Base-by-base conservation (phyloP, 768 basidiomycete species). In the Kwoniella newhampshirensis region DNA sequence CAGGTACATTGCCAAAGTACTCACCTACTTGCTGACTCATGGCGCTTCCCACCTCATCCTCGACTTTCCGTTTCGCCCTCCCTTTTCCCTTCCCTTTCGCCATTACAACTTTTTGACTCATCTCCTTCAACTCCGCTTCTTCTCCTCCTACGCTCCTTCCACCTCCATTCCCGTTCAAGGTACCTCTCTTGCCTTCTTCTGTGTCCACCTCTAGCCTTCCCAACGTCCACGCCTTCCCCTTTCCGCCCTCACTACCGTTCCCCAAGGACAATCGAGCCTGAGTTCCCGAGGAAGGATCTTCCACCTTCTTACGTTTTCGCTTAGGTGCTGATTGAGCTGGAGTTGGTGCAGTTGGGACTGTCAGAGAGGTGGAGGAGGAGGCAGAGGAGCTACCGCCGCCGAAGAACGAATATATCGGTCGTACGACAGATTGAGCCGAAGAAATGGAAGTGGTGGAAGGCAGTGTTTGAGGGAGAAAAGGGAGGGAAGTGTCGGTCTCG, bases 111-210 rank as follows among this genome's bases (percentile, higher is more conserved):
- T 51, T 41, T 56, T 54, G 53, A 11, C n/a, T 50, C 67, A 70
- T 70, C 17, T 70, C 68, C 42, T 41, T 57, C 62, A 63, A 27
- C 59, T 68, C 64, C 21, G 58, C 62, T 39, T 66, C 63, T 52
- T 67, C 63, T 3, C 63, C 68, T 5, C 44, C 55, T 18, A 21
- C 50, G 18, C 15, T 18, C 37, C 11, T 54, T 57, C 30, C 7
- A 28, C 23, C 35, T 28, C 9, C 54, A 55, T 12, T n/a, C 47
- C 11, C 21, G 9, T 26, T 32, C 54, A n/a, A n/a, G n/a, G 54
- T 39, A 60, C 57, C 49, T 62, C 55, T 37, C 21, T 18, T 25
- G n/a, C 32, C 21, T 40, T 36, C 27, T 15, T 37, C 37, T 51
- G 15, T 20, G 17, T 23, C n/a, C 47, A 6, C 30, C n/a, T 45